Conservation (phyloP, 345 rosid genomes). For the Hibiscus trionum region DNA sequence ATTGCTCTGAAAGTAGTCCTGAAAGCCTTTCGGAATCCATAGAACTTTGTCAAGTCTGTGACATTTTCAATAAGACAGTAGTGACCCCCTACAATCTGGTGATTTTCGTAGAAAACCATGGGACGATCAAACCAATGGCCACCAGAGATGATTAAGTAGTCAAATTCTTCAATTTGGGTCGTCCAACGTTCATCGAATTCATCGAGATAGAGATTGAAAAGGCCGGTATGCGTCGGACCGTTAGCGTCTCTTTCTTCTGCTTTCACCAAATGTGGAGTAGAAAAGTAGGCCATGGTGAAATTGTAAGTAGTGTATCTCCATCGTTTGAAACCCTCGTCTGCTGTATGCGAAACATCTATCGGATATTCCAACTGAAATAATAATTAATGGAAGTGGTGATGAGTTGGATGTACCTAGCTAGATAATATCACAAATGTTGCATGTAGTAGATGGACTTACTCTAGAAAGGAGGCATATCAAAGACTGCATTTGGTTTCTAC, state of each 20-base stretch:
- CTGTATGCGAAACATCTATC: conserved; percentile 43
- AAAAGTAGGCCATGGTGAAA: conserved; percentile 62
- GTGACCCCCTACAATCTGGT: conserved; percentile 43
- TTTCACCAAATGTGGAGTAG: conserved; percentile 60
- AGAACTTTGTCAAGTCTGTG: conserved; percentile 47
- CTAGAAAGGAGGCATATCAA: conserved; percentile 85
- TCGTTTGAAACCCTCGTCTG: conserved; percentile 49
- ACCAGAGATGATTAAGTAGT: conserved; percentile 49
- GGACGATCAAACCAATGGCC: conserved; percentile 88
- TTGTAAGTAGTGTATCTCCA: conserved; percentile 65
- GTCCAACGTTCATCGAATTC: conserved; percentile 50
- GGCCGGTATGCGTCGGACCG: conserved; percentile 35
- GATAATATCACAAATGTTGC: background rate
- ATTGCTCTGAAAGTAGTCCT: conserved; percentile 60
- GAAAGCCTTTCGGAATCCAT: conserved; percentile 57
- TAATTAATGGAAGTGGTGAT: too few relatives aligned
- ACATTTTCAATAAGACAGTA: conserved; percentile 45
- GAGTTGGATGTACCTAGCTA: background rate
- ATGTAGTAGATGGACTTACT: conserved; percentile 29
- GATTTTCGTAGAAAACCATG: conserved; percentile 39
- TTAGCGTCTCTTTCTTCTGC: conserved; percentile 27
- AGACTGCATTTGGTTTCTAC: conserved; percentile 93
- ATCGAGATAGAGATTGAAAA: conserved; percentile 58
- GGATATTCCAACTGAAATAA: conserved; percentile 65
- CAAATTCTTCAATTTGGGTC: conserved; percentile 43